Evolutionary conservation across 2,329 filamentous ascomycete genomes (phyloP), one percentile per base, ranked within the genome.

Genomic region (Botrytis fabae): DNA sequence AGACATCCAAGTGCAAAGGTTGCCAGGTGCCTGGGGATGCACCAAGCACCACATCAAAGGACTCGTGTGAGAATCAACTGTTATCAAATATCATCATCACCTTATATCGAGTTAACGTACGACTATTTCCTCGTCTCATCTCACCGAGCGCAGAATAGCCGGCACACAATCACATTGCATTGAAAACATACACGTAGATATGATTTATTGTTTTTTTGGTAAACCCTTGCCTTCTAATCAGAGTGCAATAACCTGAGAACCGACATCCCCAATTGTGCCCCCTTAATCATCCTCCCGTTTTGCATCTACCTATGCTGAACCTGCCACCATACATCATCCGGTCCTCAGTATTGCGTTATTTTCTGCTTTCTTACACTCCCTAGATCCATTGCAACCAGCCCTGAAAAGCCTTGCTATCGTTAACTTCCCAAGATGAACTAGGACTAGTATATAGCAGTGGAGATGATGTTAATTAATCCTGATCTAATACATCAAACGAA

Each of bases 401-500:
- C 48, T 68, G 48, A 68, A 68, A 68, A 57, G 65, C 65, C n/a
- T 57, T 51, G 65, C 48, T 44, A 51, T 42, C 25, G 42, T 61
- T 54, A 66, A 73, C 64, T 66, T 65, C 48, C 51, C 62, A 66
- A 66, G 65, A 69, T 32, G 51, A 69, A 60, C 40, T 64, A 72
- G 42, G 70, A 42, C 70, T 38, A 51, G 66, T 73, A 73, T 73
- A 73, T 70, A 70, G 63, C 73, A 69, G 69, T 66, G 70, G 65
- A 70, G 73, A 75, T 73, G 73, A 76, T 77, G 69, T 78, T 74
- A 76, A 78, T 77, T 78, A 74, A 75, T 75, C 79, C 78, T 78
- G 79, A 77, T 77, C 76, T 79, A 76, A 73, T 78, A 78, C 75
- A 78, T 78, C 72, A 77, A 79, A 78, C 68, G 66, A 73, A 72